Evolutionary conservation across 2,329 filamentous ascomycete species (phyloP).

Genomic region (Dactylellina cionopaga): DNA sequence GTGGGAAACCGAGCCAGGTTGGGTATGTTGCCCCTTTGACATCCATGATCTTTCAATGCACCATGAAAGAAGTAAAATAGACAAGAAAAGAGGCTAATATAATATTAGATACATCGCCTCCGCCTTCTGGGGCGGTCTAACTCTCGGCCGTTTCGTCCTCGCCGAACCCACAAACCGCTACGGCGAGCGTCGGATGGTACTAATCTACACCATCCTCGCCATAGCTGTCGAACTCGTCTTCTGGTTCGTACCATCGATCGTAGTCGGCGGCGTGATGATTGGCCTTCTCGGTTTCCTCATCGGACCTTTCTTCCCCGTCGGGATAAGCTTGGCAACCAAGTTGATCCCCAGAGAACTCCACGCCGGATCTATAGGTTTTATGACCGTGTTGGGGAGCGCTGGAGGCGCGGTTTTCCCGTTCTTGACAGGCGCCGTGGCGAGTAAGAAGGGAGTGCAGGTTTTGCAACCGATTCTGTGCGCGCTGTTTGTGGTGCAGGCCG

Average conservation of each 20-base stretch:
- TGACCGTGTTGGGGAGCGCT: slow-evolving; percentile 77
- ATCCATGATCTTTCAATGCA: no score
- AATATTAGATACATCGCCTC: slow-evolving; percentile 67
- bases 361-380: slow-evolving; percentile 82
- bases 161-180: slow-evolving; percentile 79
- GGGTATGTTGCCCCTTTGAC: slow-evolving; percentile 67
- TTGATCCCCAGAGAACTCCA: slow-evolving; percentile 78
- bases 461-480: slow-evolving; percentile 69
- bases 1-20: slow-evolving; percentile 74
- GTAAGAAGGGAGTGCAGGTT: slow-evolving; percentile 67
- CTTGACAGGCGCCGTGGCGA: slow-evolving; percentile 74
- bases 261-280: slow-evolving; percentile 77
- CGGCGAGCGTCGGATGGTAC: slow-evolving; percentile 75
- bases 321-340: slow-evolving; percentile 77
- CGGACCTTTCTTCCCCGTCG: slow-evolving; percentile 80
- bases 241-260: slow-evolving; percentile 82
- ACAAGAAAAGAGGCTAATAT: no score
- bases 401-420: slow-evolving; percentile 76
- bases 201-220: slow-evolving; percentile 71
- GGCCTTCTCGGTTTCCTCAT: slow-evolving; percentile 80
- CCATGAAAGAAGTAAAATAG: no score
- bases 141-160: slow-evolving; percentile 75
- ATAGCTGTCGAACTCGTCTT: slow-evolving; percentile 76
- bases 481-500: slow-evolving; percentile 61
- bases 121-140: slow-evolving; percentile 86